phyloP scores from a whole-genome alignment of 2,329 filamentous ascomycete genomes.

The Fusarium liriodendri region DNA sequence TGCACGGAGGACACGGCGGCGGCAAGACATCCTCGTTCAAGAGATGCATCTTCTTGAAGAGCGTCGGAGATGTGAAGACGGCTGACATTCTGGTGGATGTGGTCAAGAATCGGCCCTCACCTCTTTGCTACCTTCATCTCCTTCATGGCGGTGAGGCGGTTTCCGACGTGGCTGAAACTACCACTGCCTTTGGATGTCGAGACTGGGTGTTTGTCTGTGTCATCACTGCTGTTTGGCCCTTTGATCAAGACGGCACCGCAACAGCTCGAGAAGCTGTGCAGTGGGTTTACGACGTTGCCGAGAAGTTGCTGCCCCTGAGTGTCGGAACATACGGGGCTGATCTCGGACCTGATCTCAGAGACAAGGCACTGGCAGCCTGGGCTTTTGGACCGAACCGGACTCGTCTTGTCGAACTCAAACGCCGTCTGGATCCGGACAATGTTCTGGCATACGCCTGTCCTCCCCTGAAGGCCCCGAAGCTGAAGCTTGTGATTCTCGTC shows the following conservation, averaged over 20 bases:
- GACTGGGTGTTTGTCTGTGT: slow-evolving; percentile 74
- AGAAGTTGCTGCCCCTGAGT: slow-evolving; percentile 60
- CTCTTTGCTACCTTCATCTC: slow-evolving; percentile 71
- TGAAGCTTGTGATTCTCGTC: slow-evolving; percentile 66
- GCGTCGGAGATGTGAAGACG: slow-evolving; percentile 52
- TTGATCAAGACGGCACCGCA: slow-evolving; percentile 60
- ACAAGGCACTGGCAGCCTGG: slow-evolving; percentile 59
- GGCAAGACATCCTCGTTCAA: slow-evolving; percentile 74
- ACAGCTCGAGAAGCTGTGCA: slow-evolving; percentile 50
- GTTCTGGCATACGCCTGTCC: slow-evolving; percentile 68
- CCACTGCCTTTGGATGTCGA: slow-evolving; percentile 71
- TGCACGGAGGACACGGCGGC: slow-evolving; percentile 68
- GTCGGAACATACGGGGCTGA: slow-evolving; percentile 69
- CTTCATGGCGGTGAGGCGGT: slow-evolving; percentile 68
- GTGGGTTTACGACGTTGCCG: slow-evolving; percentile 68
- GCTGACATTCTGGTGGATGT: slow-evolving; percentile 55
- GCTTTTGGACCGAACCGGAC: slow-evolving; percentile 68
- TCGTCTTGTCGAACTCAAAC: slow-evolving; percentile 65
- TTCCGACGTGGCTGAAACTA: slow-evolving; percentile 54
- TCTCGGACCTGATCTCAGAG: slow-evolving; percentile 71
- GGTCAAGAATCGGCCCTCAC: slow-evolving; percentile 60
- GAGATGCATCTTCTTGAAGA: slow-evolving; percentile 69
- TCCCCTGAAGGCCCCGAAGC: slow-evolving; percentile 53
- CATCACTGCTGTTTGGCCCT: slow-evolving; percentile 70
- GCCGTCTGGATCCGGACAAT: slow-evolving; percentile 58